These are phyloP conservation scores for Cynara cardunculus DNA, from an alignment of 129 eudicot species.

Conservation along the genomic window DNA sequence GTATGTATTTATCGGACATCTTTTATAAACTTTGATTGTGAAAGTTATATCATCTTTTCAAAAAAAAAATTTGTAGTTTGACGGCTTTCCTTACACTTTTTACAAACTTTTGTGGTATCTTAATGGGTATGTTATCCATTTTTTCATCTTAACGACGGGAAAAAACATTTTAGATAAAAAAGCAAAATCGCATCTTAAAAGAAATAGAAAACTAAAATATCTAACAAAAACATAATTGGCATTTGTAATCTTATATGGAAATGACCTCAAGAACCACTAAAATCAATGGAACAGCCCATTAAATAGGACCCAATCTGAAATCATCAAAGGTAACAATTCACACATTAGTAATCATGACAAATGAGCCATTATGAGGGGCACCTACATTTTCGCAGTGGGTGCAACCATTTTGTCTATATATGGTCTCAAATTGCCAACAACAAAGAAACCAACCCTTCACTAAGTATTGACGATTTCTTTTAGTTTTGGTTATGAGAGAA, in stretches of 20 bases:
- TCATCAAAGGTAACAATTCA: conserved; percentile 17
- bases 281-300: conserved; percentile 16
- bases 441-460: background rate
- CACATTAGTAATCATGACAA: conserved; percentile 17
- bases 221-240: background rate
- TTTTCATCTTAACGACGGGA: too few species aligned
- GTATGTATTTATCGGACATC: background rate
- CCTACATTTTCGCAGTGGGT: background rate
- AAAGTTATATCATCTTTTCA: too few species aligned
- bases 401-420: background rate
- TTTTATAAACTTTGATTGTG: too few species aligned
- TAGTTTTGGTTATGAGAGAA: too few species aligned
- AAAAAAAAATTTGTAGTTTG: too few species aligned
- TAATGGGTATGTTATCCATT: too few species aligned
- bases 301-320: conserved; percentile 25
- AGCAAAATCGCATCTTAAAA: background rate
- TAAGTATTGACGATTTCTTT: too few species aligned
- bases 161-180: too few species aligned
- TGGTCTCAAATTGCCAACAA: background rate
- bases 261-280: conserved; percentile 17
- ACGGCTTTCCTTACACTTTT: too few species aligned
- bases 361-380: conserved; percentile 15
- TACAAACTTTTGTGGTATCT: too few species aligned
- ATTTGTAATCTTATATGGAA: background rate
- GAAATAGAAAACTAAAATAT: background rate